Base-by-base conservation (phyloP, 331 rosid species). In the Arachis monticola region DNA sequence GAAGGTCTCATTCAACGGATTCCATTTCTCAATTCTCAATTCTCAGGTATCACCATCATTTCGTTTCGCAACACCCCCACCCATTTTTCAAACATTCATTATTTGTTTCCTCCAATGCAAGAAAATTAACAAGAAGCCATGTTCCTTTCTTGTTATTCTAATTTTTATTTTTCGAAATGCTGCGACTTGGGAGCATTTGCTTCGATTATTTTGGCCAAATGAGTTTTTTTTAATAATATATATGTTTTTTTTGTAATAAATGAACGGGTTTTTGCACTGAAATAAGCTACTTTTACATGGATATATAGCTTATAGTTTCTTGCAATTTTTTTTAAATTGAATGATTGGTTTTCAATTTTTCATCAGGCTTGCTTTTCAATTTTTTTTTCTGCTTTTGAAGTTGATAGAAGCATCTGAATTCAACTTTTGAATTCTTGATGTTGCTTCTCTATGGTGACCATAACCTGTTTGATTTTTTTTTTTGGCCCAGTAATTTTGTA, bases 1-100 rank as follows among this genome's bases (percentile, higher is more conserved):
- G 69, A 80, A 60, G 58, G 82, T 76, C 80, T 62, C 70, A 48
- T 64, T 60, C 77, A 3, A 48, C n/a, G n/a, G 7, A 51, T 72
- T 56, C 17, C 42, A 44, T 74, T 74, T 50, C 59, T 57, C 46
- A 73, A 62, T 65, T 78, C 80, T 82, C 83, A 62, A 45, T 35
- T 35, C 40, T 35, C 60, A 35, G 56, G 9, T 44, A 41, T 3
- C 45, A 41, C 22, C 22, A 17, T 17, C 22, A 17, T 17, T 17
- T 17, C 22, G 22, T 17, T 17, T 17, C 22, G 22, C 6, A 41
- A 41, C 45, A 14, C 35, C 47, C 31, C 57, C 51, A 22, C 2
- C 14, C 63, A 52, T 5, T 58, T 72, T 83, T 70, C 14, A 47
- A 50, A 56, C 27, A 67, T 78, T 71, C 27, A 46, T 9, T 38